Conservation (phyloP, 148 eudicot genomes). For the Euryodendron excelsum region DNA sequence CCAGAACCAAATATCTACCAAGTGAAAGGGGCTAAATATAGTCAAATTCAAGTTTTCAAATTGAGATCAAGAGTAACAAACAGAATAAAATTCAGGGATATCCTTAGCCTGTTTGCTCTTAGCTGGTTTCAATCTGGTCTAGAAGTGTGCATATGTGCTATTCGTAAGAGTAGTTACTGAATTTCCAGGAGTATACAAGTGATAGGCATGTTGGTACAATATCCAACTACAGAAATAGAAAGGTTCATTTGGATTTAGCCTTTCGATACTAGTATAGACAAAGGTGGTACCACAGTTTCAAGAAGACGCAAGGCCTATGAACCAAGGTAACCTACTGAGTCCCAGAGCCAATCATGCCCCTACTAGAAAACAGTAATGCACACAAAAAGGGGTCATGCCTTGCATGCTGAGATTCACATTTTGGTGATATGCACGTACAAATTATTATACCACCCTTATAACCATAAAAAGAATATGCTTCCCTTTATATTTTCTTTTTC, state of each 20-base stretch:
- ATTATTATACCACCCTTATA: background rate
- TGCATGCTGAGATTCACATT: background rate
- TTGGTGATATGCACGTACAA: background rate
- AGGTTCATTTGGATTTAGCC: background rate
- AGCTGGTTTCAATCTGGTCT: background rate
- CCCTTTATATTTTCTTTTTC: background rate
- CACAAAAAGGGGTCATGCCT: background rate
- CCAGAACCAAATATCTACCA: conserved; percentile 88
- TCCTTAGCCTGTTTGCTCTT: background rate
- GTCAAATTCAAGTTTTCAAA: background rate
- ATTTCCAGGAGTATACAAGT: background rate
- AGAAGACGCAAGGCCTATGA: background rate
- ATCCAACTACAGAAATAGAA: background rate
- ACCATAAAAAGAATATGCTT: background rate
- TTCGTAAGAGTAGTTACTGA: background rate
- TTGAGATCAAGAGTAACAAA: background rate
- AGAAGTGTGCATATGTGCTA: background rate
- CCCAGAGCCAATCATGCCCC: background rate
- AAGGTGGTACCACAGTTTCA: background rate
- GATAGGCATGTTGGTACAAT: background rate
- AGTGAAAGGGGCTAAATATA: background rate
- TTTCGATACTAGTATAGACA: background rate
- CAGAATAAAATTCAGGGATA: background rate
- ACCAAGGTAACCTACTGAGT: background rate
- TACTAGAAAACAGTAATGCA: background rate